phyloP scores from a whole-genome alignment of 1,139 yeast species.

The Kurtzmaniella quercitrusa region DNA sequence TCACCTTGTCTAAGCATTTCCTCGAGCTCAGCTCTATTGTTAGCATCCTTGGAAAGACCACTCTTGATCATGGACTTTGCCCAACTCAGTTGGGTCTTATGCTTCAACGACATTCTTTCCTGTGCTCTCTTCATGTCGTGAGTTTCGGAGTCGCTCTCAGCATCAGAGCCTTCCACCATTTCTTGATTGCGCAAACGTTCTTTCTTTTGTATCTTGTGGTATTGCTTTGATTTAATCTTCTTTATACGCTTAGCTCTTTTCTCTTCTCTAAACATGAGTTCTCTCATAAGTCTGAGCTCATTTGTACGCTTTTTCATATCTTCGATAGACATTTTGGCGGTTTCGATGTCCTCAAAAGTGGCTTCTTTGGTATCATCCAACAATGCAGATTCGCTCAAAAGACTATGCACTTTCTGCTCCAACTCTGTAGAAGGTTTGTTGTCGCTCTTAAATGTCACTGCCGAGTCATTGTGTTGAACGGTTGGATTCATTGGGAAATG shows the following conservation, averaged over 20 bases:
- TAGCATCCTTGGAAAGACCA: conserved; percentile 84
- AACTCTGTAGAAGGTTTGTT: conserved; percentile 54
- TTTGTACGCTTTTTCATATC: conserved; percentile 75
- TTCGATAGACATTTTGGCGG: conserved; percentile 76
- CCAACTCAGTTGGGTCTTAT: conserved; percentile 86
- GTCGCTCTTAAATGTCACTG: conserved; percentile 51
- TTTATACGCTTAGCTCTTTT: conserved; percentile 84
- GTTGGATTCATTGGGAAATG: conserved; percentile 66
- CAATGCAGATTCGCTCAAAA: conserved; percentile 63
- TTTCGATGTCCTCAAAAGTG: conserved; percentile 81
- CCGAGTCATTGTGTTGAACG: conserved; percentile 42
- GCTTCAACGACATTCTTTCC: conserved; percentile 89
- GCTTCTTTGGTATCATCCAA: conserved; percentile 73
- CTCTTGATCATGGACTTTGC: conserved; percentile 87
- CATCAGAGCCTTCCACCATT: conserved; percentile 63
- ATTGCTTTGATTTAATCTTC: conserved; percentile 90
- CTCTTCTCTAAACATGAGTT: conserved; percentile 93
- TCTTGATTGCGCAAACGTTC: conserved; percentile 70
- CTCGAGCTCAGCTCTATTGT: conserved; percentile 83
- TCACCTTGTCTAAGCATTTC: conserved; percentile 92
- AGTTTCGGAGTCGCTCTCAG: conserved; percentile 54
- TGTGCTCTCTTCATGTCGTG: conserved; percentile 72
- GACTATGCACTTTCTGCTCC: conserved; percentile 60
- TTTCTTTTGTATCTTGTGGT: conserved; percentile 80
- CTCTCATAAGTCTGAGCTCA: conserved; percentile 89